A percentile compares a stretch with the other conserved stretches of the same genome.
Conservation (phyloP, 2,329 filamentous ascomycete genomes). For the Trichoderma cornu-damae region DNA sequence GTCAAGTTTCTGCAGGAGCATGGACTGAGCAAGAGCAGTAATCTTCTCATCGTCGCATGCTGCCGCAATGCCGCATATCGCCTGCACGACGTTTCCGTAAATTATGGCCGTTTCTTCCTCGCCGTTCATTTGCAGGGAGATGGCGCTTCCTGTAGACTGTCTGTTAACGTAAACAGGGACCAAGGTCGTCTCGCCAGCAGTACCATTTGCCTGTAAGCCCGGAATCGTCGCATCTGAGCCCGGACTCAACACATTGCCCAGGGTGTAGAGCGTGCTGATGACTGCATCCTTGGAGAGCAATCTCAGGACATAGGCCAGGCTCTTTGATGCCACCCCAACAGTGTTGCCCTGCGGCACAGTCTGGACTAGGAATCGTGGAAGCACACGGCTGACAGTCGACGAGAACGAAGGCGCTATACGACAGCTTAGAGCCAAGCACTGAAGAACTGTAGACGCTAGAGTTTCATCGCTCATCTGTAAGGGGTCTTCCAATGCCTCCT, state of each 20-base stretch:
- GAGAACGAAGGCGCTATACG: conserved; percentile 68
- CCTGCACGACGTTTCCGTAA: conserved; percentile 87
- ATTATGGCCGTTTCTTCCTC: conserved; percentile 75
- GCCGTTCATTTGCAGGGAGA: conserved; percentile 68
- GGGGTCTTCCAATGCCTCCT: conserved; percentile 71
- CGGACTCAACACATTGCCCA: conserved; percentile 91
- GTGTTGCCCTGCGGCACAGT: conserved; percentile 64
- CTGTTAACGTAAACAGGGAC: conserved; percentile 48
- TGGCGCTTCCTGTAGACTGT: conserved; percentile 65
- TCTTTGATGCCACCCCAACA: conserved; percentile 74
- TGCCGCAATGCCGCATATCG: conserved; percentile 83
- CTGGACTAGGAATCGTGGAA: conserved; percentile 86
- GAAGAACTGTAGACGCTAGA: conserved; percentile 72
- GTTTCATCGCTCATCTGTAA: conserved; percentile 76
- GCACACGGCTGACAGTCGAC: conserved; percentile 67
- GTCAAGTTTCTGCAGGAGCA: conserved; percentile 92
- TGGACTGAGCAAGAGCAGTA: conserved; percentile 84
- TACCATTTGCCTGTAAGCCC: conserved; percentile 47
- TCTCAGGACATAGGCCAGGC: conserved; percentile 74
- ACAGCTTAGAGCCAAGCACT: conserved; percentile 76
- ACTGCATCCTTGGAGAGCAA: conserved; percentile 85
- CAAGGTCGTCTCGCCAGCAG: conserved; percentile 36
- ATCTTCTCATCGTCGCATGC: conserved; percentile 85
- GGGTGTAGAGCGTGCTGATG: conserved; percentile 90
- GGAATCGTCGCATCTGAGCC: conserved; percentile 51